A percentile compares a stretch with the other conserved stretches of the same genome.
These are phyloP conservation scores for Detonula confervacea DNA, from an alignment of 352 stramenopile genomes.

Conservation along the genomic window DNA sequence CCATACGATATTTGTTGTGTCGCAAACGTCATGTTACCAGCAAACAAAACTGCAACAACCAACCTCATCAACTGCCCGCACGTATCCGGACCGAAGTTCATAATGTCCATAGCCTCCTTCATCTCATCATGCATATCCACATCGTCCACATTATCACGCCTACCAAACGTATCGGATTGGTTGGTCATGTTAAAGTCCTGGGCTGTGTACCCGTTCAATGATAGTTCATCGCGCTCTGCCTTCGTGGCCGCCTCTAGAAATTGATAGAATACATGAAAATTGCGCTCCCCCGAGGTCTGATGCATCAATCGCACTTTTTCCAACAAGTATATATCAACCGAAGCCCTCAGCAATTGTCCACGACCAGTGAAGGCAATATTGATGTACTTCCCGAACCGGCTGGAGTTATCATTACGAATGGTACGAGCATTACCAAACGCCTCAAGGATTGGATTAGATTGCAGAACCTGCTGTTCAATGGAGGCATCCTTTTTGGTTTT, in stretches of 20 bases:
- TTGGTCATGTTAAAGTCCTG: conserved; percentile 90
- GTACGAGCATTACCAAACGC: conserved; percentile 96
- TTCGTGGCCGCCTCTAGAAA: conserved; percentile 87
- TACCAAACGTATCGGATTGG: conserved; percentile 86
- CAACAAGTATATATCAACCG: conserved; percentile 90
- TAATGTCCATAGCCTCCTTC: conserved; percentile 80
- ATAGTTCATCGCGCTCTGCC: conserved; percentile 80
- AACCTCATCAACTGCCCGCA: conserved; percentile 75
- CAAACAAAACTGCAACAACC: conserved; percentile 84
- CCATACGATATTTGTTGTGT: conserved; percentile 70
- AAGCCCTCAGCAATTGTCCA: conserved; percentile 74
- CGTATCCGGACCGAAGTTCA: conserved; percentile 71
- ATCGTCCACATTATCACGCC: conserved; percentile 76
- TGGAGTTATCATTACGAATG: conserved; percentile 95
- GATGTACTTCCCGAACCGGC: conserved; percentile 94
- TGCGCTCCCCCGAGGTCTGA: conserved; percentile 92
- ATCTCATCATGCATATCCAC: conserved; percentile 70
- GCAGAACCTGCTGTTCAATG: conserved; percentile 91
- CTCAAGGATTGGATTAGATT: conserved; percentile 92
- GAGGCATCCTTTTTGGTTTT: conserved; percentile 37
- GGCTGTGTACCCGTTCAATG: conserved; percentile 58
- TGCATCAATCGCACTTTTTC: conserved; percentile 97
- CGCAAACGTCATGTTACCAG: conserved; percentile 87
- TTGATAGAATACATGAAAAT: conserved; percentile 99
- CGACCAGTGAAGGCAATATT: conserved; percentile 88